Evolutionary conservation across 805 yeast genomes (phyloP).

Genomic region (Candida khao-thaluensis): DNA sequence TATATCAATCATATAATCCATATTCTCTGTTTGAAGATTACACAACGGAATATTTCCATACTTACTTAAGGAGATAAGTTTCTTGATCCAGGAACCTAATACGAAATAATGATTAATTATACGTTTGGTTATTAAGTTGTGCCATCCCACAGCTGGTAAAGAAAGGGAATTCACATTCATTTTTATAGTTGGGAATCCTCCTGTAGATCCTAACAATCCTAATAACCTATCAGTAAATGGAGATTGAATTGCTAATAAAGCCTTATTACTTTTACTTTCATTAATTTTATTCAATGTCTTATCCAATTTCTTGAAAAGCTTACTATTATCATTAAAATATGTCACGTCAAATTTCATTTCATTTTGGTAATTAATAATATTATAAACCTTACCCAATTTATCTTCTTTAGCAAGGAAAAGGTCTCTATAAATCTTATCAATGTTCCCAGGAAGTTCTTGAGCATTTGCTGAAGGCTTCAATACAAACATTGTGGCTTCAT

Average conservation of each 20-base stretch:
- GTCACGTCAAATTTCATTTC: constrained; percentile 53
- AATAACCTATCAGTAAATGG: constrained; percentile 52
- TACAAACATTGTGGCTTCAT: constrained; percentile 49
- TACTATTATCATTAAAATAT: constrained; percentile 53
- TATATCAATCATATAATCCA: constrained; percentile 78
- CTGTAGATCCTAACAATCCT: constrained; percentile 44
- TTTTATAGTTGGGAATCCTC: constrained; percentile 61
- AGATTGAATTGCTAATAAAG: constrained; percentile 71
- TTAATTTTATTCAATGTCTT: constrained; percentile 52
- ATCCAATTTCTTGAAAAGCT: constrained; percentile 59
- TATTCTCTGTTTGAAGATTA: constrained; percentile 74
- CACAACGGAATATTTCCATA: constrained; percentile 85
- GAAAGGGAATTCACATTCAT: constrained; percentile 58
- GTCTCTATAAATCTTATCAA: constrained; percentile 58
- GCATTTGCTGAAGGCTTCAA: constrained; percentile 70
- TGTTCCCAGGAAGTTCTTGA: constrained; percentile 56
- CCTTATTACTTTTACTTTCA: constrained; percentile 60
- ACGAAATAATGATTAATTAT: constrained; percentile 70
- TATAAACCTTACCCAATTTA: constrained; percentile 39
- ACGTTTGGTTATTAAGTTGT: constrained; percentile 59
- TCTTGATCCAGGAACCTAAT: constrained; percentile 68
- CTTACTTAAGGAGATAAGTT: constrained; percentile 61
- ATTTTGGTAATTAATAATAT: constrained; percentile 52
- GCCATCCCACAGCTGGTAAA: constrained; percentile 83
- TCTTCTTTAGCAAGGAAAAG: constrained; percentile 47